Evolutionary conservation across 257 asterid species (phyloP).

Genomic region (Solanum gracilifrons): DNA sequence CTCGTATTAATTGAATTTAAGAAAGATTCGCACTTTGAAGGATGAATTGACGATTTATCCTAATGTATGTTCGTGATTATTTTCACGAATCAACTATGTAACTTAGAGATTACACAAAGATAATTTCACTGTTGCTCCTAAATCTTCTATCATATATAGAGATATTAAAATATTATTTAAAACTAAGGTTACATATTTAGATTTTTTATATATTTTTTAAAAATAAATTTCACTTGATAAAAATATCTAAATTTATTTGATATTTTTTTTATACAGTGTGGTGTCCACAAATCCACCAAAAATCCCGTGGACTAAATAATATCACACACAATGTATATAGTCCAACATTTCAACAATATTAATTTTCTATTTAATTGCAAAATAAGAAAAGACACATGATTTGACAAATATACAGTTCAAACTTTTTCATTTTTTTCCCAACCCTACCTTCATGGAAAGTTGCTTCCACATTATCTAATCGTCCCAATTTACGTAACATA

Average conservation of each 20-base stretch:
- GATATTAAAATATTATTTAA: background rate
- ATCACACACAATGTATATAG: background rate
- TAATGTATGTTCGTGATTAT: background rate
- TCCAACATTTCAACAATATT: background rate
- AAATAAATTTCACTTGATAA: background rate
- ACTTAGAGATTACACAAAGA: background rate
- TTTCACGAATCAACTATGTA: background rate
- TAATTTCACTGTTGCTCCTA: background rate
- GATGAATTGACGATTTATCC: fast-evolving
- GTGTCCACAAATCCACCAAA: background rate
- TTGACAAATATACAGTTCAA: background rate
- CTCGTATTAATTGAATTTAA: background rate
- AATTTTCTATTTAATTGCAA: background rate
- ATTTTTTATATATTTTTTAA: too few relatives aligned
- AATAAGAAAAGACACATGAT: background rate
- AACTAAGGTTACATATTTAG: background rate
- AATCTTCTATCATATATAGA: too few relatives aligned
- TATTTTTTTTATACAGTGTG: background rate
- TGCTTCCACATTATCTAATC: background rate
- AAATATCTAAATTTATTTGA: background rate
- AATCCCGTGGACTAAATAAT: background rate
- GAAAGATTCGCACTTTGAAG: fast-evolving
- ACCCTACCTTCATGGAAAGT: background rate
- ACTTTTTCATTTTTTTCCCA: background rate
- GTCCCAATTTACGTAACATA: background rate